Conservation (phyloP, 1,139 yeast species). For the Pichia terricola region DNA sequence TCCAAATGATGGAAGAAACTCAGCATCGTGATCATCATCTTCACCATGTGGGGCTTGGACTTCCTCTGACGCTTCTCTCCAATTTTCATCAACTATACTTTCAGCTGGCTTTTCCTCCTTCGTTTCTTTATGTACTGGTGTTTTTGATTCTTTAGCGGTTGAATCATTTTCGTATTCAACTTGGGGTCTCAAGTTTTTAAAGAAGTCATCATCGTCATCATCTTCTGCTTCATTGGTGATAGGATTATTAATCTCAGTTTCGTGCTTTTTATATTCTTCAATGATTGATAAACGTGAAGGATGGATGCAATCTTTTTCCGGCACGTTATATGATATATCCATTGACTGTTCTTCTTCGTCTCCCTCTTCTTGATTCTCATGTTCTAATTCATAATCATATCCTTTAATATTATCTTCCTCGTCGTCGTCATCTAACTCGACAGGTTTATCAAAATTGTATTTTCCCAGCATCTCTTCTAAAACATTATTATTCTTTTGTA, state of each 20-base stretch:
- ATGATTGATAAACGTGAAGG: constrained; percentile 21
- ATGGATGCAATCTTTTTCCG: constrained; percentile 11
- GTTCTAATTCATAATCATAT: constrained; percentile 10
- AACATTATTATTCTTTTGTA: constrained; percentile 35
- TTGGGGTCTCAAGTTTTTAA: constrained; percentile 7
- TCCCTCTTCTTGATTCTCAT: constrained; percentile 3
- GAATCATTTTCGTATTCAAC: no score
- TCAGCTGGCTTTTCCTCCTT: no score
- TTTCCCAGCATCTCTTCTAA: constrained; percentile 42
- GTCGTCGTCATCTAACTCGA: constrained; percentile 44
- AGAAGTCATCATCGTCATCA: constrained; percentile 19
- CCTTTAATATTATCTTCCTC: constrained; percentile 22
- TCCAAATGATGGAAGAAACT: constrained; percentile 46
- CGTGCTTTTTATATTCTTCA: constrained; percentile 15
- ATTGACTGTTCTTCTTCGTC: constrained; percentile 20
- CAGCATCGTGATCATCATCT: constrained; percentile 28
- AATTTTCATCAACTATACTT: no score
- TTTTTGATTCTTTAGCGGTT: no score
- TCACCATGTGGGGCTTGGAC: constrained; percentile 2
- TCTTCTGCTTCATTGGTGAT: constrained; percentile 12
- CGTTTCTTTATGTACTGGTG: no score
- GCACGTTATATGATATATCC: constrained; percentile 12
- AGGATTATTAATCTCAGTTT: neutral
- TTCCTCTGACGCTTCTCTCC: constrained; percentile 1
- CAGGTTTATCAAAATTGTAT: constrained; percentile 55